phyloP scores from a whole-genome alignment of 441 rosid genomes.

The Pelargonium fulgidum region DNA sequence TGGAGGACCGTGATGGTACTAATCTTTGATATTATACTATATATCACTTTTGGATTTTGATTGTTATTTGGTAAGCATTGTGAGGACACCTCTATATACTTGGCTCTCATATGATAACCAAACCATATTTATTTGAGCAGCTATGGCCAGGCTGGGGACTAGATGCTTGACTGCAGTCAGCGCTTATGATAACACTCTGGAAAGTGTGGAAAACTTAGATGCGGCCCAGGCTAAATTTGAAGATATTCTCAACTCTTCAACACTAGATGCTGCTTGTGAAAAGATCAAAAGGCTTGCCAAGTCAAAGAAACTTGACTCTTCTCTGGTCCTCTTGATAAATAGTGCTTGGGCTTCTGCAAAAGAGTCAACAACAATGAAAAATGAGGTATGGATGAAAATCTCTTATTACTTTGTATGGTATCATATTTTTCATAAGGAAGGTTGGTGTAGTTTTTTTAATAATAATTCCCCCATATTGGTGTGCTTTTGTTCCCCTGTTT shows the following conservation, averaged over 20 bases:
- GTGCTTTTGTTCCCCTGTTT: neutral
- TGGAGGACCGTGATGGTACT: slow-evolving; percentile 87
- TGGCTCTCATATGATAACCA: neutral
- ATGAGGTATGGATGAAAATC: slow-evolving; percentile 45
- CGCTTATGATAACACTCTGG: slow-evolving; percentile 74
- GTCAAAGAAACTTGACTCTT: slow-evolving; percentile 82
- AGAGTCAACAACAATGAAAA: slow-evolving; percentile 60
- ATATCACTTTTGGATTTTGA: neutral
- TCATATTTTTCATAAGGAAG: neutral
- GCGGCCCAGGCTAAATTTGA: slow-evolving; percentile 81
- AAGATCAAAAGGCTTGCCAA: slow-evolving; percentile 79
- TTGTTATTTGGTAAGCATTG: neutral
- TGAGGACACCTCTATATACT: neutral
- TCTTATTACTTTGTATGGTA: neutral
- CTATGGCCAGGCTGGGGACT: slow-evolving; percentile 61
- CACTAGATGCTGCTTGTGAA: slow-evolving; percentile 76
- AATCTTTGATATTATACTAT: slow-evolving; percentile 1
- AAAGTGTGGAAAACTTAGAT: slow-evolving; percentile 58
- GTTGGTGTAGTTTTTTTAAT: neutral
- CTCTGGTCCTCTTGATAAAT: slow-evolving; percentile 69
- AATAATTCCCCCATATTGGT: neutral
- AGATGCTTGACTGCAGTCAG: slow-evolving; percentile 82
- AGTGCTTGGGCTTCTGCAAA: slow-evolving; percentile 86
- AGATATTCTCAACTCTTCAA: slow-evolving; percentile 70
- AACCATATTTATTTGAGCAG: slow-evolving; percentile 36